Evolutionary conservation across 352 stramenopile species (phyloP).

Genomic region (Thalassiosira oceanica): DNA sequence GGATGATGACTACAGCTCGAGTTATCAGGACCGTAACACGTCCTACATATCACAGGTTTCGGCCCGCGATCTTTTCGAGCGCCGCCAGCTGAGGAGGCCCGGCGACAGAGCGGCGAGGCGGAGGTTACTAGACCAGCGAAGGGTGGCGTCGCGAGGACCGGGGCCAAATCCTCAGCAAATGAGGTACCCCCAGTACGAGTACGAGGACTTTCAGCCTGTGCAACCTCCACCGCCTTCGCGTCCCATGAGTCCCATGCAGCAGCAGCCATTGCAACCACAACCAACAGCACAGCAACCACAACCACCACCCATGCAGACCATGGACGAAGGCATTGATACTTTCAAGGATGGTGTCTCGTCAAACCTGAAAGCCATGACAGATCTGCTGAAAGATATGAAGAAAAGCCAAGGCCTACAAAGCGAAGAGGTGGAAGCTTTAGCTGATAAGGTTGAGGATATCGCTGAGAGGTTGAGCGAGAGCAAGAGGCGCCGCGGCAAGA

Average conservation of each 20-base stretch:
- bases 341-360: conserved; percentile 11
- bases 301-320: too few species aligned
- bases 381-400: conserved; percentile 9
- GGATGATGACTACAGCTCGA: too few species aligned
- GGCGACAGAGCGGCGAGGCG: not conserved
- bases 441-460: conserved; percentile 1
- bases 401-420: not conserved
- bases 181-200: not conserved
- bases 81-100: conserved; percentile 3
- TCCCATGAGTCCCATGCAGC: too few species aligned
- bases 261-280: too few species aligned
- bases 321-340: not conserved
- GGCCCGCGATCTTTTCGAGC: conserved; percentile 10
- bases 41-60: conserved; percentile 21
- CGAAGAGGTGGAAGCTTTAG: conserved; percentile 2
- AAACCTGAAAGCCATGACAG: conserved; percentile 12
- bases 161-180: not conserved
- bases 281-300: too few species aligned
- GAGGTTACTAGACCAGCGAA: not conserved
- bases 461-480: not conserved
- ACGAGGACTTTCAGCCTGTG: not conserved
- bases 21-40: too few species aligned
- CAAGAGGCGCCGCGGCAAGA: not conserved
- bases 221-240: too few species aligned
- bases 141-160: not conserved